phyloP scores from a whole-genome alignment of 495 filamentous ascomycete genomes.

The Coniosporium apollinis region DNA sequence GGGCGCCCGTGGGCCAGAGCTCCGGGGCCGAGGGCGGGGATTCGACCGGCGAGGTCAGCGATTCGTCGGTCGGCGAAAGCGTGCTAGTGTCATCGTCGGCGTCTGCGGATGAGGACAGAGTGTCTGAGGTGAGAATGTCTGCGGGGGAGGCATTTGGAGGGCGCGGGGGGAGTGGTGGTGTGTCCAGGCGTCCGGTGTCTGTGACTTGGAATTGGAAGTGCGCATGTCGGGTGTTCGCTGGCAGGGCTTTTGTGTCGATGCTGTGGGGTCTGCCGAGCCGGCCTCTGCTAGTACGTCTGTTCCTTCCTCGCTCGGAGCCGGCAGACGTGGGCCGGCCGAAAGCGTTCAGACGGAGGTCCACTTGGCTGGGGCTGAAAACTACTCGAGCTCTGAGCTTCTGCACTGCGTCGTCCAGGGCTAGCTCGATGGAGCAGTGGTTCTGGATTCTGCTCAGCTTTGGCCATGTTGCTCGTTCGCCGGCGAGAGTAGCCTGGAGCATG shows the following conservation, averaged over 20 bases:
- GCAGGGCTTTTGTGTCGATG: constrained; percentile 1
- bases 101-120: constrained; percentile 8
- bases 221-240: not conserved
- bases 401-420: constrained; percentile 71
- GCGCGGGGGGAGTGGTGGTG: constrained; percentile 4
- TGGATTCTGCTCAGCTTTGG: constrained; percentile 66
- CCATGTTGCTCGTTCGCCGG: constrained; percentile 80
- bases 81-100: constrained; percentile 1
- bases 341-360: constrained; percentile 31
- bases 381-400: constrained; percentile 57
- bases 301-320: constrained; percentile 1
- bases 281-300: constrained; percentile 3
- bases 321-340: constrained; percentile 3
- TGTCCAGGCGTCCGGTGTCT: constrained; percentile 1
- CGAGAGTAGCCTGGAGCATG: constrained; percentile 58
- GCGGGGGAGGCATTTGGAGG: constrained; percentile 7
- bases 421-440: constrained; percentile 72
- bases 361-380: constrained; percentile 61
- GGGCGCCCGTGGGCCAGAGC: constrained; percentile 15
- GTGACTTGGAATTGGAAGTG: constrained; percentile 1
- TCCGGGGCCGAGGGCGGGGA: constrained; percentile 7
- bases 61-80: constrained; percentile 4
- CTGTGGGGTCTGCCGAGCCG: not conserved
- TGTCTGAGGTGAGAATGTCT: constrained; percentile 9
- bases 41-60: not conserved